Evolutionary conservation across 2,329 filamentous ascomycete genomes (phyloP), one percentile per base, ranked within the genome.

Genomic region (Ambrosiella cleistominuta): DNA sequence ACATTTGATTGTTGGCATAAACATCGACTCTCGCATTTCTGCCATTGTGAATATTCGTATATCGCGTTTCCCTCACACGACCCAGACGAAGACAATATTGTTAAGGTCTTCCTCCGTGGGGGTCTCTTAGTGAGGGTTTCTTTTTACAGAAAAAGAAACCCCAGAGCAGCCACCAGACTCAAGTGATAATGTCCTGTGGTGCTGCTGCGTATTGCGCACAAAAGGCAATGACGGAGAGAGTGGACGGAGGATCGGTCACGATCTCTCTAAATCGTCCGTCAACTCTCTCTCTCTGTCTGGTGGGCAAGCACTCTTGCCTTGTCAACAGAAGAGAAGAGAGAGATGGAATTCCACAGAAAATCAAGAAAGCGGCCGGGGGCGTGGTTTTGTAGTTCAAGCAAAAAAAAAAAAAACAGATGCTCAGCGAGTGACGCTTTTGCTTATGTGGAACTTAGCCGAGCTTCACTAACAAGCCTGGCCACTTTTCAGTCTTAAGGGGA

Each of bases 1-100:
- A 71, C 88, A 95, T 75, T 91, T 95, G 71, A 95, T 86, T 27
- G 82, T 82, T 66, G 88, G 87, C 73, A 93, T 75, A 63, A 90
- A 81, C 69, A 79, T 77, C 68, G 81, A 84, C 68, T 81, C 77
- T 66, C 82, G 74, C 62, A 71, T 68, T 50, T 73, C 70, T 75
- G 61, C 56, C 62, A 63, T 63, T 51, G 13, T 51, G 49, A 27
- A 13, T 51, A 35, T 12, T 13, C 11, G 19, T 51, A 27, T 11
- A 2, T 42, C 39, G 39, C 7, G 39, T 27, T 27, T 27, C 11
- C 39, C 39, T 9, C 39, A 42, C 39, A 42, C 39, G 39, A 42
- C 39, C 39, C 39, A 12, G 39, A 42, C 3, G 39, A 5, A 42
- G 39, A 42, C 39, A 42, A 42, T 11, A 42, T 12, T 11, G 11